These are phyloP conservation scores for Volvox carteri DNA, from an alignment of 163 green algal species.

Conservation along the genomic window DNA sequence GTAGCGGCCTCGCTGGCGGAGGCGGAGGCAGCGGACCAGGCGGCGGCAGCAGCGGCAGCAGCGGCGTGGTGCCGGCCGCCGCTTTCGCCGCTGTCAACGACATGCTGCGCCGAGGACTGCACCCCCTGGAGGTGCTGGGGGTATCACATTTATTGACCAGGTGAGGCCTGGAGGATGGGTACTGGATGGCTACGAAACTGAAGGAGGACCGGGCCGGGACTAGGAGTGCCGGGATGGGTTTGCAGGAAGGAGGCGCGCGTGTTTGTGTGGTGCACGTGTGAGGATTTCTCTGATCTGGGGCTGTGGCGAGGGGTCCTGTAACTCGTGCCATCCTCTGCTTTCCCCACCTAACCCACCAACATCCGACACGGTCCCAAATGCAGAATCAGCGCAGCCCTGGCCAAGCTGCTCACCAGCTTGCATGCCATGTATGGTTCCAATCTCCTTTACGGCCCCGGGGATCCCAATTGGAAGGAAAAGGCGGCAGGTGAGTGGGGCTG, in stretches of 20 bases:
- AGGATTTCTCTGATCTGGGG: no score
- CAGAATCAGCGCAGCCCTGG: conserved; percentile 60
- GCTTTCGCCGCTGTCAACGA: conserved; percentile 64
- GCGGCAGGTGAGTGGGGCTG: conserved; percentile 20
- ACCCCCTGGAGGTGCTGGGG: conserved; percentile 78
- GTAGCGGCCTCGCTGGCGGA: neutral
- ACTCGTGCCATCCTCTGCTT: no score
- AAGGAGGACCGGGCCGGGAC: no score
- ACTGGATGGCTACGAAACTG: no score
- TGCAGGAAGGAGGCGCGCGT: no score
- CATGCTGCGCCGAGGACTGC: conserved; percentile 72
- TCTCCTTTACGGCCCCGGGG: neutral
- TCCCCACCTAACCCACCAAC: no score
- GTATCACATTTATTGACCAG: conserved; percentile 59
- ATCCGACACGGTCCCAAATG: no score
- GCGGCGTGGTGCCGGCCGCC: neutral
- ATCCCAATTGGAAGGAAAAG: conserved; percentile 49
- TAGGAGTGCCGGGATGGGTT: no score
- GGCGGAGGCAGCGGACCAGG: neutral
- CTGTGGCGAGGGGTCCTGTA: no score
- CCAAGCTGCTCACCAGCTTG: conserved; percentile 57
- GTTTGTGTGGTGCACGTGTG: no score
- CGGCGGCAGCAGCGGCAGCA: neutral
- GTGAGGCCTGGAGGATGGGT: no score
- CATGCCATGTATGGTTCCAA: conserved; percentile 55